Evolutionary conservation across 768 basidiomycete species (phyloP).

Genomic region (Russula sp.): DNA sequence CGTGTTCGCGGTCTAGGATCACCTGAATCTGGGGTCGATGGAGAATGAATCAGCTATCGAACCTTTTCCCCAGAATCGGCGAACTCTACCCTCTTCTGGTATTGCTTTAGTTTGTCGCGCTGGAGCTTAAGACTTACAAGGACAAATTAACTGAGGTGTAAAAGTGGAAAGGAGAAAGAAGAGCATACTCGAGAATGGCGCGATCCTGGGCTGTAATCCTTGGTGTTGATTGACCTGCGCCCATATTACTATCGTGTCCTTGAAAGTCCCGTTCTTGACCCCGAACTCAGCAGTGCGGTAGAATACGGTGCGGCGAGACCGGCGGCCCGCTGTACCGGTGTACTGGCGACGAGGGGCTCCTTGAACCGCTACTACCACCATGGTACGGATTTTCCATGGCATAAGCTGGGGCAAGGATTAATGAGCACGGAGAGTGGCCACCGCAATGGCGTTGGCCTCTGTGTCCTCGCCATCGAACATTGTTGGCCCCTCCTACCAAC

Average conservation of each 20-base stretch:
- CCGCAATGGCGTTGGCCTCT: no score
- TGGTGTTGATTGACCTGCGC: conserved; percentile 64
- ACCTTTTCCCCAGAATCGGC: background rate
- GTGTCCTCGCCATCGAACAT: no score
- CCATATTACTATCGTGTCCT: conserved; percentile 41
- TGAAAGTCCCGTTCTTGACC: no score
- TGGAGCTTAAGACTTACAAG: conserved; percentile 80
- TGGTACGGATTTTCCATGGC: no score
- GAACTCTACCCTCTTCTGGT: conserved; percentile 78
- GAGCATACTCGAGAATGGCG: conserved; percentile 86
- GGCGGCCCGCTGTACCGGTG: background rate
- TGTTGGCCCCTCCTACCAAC: no score
- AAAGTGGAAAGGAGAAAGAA: conserved; percentile 21
- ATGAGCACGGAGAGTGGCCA: no score
- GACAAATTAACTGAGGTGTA: conserved; percentile 25
- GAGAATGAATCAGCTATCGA: background rate
- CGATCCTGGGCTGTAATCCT: conserved; percentile 92
- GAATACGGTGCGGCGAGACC: background rate
- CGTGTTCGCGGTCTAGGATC: conserved; percentile 80
- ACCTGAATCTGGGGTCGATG: conserved; percentile 61
- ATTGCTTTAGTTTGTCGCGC: conserved; percentile 91
- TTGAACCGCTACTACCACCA: no score
- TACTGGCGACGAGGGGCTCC: no score
- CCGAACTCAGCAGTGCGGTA: no score
- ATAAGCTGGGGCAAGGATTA: no score